phyloP scores from a whole-genome alignment of 2,329 filamentous ascomycete species.

The Rutstroemia sp. region DNA sequence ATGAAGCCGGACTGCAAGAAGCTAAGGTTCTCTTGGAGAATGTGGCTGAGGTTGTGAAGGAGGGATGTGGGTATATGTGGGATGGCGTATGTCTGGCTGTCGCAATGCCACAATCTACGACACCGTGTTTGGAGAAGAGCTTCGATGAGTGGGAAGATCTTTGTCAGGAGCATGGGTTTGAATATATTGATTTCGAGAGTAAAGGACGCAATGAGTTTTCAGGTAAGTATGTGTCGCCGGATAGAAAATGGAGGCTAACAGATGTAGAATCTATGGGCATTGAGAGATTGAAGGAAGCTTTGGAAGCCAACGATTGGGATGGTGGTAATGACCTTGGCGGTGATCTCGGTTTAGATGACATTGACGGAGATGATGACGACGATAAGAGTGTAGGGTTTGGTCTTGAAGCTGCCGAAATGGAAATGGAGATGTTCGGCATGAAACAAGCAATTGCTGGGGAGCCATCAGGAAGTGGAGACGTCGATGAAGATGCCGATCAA shows the following conservation, averaged over 20 bases:
- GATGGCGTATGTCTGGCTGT: conserved; percentile 56
- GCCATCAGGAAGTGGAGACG: conserved; percentile 13
- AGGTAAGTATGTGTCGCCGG: conserved; percentile 33
- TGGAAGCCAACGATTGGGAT: conserved; percentile 61
- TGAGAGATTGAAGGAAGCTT: conserved; percentile 50
- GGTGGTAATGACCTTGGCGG: conserved; percentile 30
- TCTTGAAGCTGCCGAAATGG: conserved; percentile 30
- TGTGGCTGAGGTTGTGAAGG: conserved; percentile 47
- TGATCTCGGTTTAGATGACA: conserved; percentile 31
- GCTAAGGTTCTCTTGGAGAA: conserved; percentile 39
- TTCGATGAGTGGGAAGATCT: conserved; percentile 54
- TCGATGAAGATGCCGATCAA: conserved; percentile 25
- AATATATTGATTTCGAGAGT: conserved; percentile 51
- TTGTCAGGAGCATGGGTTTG: conserved; percentile 49
- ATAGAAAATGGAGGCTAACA: conserved; percentile 7
- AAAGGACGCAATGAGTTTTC: conserved; percentile 50
- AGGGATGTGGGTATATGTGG: conserved; percentile 55
- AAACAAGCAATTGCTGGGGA: conserved; percentile 30
- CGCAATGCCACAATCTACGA: conserved; percentile 36
- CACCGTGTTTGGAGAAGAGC: conserved; percentile 31
- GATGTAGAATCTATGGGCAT: conserved; percentile 50
- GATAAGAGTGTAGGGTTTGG: conserved; percentile 25
- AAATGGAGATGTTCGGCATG: conserved; percentile 33
- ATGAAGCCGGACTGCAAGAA: conserved; percentile 15
- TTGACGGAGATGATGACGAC: conserved; percentile 28